Evolutionary conservation across 768 basidiomycete species (phyloP), one percentile per base, ranked within the genome.

Genomic region (Psilocybe sp.): DNA sequence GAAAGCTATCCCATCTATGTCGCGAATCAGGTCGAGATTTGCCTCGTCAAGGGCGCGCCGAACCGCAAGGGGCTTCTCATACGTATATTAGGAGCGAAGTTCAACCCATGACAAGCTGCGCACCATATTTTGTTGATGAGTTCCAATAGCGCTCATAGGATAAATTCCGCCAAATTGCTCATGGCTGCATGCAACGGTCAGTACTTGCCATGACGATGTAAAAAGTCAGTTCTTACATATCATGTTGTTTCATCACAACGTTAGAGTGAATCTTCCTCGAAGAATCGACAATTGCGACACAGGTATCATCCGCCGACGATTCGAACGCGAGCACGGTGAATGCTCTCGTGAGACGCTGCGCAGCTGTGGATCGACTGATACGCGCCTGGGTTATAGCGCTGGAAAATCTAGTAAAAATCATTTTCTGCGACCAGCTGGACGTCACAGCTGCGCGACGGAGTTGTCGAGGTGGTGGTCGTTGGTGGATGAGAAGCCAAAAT

Each of bases 261-360:
- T 94, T 96, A 2, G 92, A 85, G 46, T 89, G 81, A 36, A 98
- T 75, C 61, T 74, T 60, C 15, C 82, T 78, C 7, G 79, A 71
- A 1, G 86, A 88, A 15, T 81, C 79, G 33, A 99, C 87, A 44
- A 98, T 75, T 0, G 95, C 88, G 13, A 86, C 92, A 59, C 93
- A 96, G 1, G 93, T 90, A 62, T 98, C 97, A 65, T 99, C 96
- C 12, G 93, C 92, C 11, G 92, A 94, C 1, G 87, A 85, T 67
- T 97, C 94, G 34, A 96, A 60, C 7, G 82, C 87, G 7, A 91
- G 77, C 12, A 90, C 82, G 1, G 81, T 87, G 60, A 89, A 83
- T 18, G 45, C 46, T 31, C 66, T 65, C 23, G 43, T 36, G 23
- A 28, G 23, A 28, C 32, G 34, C 20, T 31, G 43, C 23, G 37